Evolutionary conservation across 179 eudicot species (phyloP), one percentile per base, ranked within the genome.

Genomic region (Carnegiea gigantea): DNA sequence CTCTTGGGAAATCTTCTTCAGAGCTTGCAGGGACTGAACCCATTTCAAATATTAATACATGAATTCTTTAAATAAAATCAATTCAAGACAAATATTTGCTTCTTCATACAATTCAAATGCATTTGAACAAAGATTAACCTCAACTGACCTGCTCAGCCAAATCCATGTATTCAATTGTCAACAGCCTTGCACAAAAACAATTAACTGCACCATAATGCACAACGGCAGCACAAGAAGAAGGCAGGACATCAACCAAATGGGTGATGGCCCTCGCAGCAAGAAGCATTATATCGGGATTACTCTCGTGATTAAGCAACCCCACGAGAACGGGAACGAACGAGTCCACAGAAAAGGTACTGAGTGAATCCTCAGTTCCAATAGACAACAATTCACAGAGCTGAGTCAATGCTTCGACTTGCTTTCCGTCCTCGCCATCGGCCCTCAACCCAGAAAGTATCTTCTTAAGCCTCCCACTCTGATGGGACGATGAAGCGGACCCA

Each of bases 161-260:
- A 88, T 97, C 99, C 98, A 97, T 97, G 85, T 97, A 97, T 89
- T 97, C 98, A 70, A 97, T 97, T 0, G 98, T 97, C 82, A 97
- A 88, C 87, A 97, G 78, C 87, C 98, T 86, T 9, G 98, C 97
- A 88, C 95, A 95, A 23, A 97, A 95, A 77, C 98, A 97, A 70
- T 89, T 84, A 64, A 97, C 98, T 2, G 99, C 98, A 21, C 98
- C 98, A 83, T 92, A 97, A 86, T 97, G 99, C 84, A 97, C 98
- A 60, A 97, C 99, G 10, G 98, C 92, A 79, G 98, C 94, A 81
- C 94, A 92, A 0, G 98, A 95, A 18, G 98, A 92, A 15, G 99
- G 98, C 79, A 97, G 88, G 51, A 92, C 98, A 79, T 97, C 99
- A n/a, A 93, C 95, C 83, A 97, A 78, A 85, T 95, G 98, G 1